phyloP scores from a whole-genome alignment of 139 green algal species.

The Chlamydomonas incerta region DNA sequence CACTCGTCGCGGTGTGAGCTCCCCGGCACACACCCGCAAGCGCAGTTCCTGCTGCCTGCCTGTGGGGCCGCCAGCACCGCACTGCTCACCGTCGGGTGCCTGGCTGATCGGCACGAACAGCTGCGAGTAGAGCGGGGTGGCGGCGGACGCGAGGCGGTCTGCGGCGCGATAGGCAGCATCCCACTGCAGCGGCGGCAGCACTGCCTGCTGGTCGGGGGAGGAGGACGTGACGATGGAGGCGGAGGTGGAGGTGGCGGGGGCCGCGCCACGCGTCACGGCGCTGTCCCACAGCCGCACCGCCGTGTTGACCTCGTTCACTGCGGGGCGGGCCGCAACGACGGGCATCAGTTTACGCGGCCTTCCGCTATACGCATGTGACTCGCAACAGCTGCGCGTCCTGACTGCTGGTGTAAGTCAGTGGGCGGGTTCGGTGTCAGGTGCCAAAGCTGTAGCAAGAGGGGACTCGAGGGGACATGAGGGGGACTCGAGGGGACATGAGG shows the following conservation, averaged over 20 bases:
- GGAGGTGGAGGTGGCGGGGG: background rate
- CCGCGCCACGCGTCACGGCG: background rate
- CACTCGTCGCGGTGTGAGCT: no score
- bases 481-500: background rate
- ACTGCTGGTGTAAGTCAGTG: no score
- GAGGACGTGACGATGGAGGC: background rate
- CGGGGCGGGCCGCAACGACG: background rate
- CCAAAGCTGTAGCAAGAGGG: background rate
- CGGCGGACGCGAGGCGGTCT: background rate
- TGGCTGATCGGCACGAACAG: constrained; percentile 56
- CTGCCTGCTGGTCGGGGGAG: no score
- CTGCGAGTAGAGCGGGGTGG: constrained; percentile 71
- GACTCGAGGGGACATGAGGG: no score
- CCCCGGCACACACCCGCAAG: no score
- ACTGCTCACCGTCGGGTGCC: constrained; percentile 24
- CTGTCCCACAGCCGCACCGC: constrained; percentile 24
- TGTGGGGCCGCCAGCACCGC: no score
- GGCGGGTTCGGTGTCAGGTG: no score
- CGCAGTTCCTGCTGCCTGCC: no score
- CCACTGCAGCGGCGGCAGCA: no score
- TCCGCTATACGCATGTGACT: no score
- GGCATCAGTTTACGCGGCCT: no score
- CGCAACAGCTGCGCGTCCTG: no score
- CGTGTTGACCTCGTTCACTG: constrained; percentile 3
- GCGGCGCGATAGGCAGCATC: constrained; percentile 31